A percentile compares a stretch with the other conserved stretches of the same genome.
Evolutionary conservation across 2,329 filamentous ascomycete species (phyloP).

Genomic region (Colletotrichum sp.): DNA sequence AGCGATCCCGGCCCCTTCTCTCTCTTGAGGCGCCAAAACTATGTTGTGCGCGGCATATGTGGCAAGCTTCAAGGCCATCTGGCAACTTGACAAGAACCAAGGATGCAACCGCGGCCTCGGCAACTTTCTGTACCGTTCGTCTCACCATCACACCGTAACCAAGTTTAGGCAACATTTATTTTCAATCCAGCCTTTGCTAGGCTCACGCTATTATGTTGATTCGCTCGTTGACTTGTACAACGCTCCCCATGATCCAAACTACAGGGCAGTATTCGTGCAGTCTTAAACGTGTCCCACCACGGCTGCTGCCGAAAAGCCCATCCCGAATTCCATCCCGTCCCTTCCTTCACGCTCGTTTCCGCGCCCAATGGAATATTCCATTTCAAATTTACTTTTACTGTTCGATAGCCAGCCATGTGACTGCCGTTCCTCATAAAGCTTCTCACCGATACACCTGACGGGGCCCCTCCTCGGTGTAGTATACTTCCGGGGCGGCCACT

Average conservation of each 20-base stretch:
- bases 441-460: slow-evolving; percentile 40
- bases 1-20: neutral
- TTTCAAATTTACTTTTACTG: neutral
- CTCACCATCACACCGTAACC: neutral
- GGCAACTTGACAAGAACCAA: neutral
- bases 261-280: neutral
- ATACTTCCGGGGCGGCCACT: slow-evolving; percentile 45
- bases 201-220: neutral
- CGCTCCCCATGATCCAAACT: neutral
- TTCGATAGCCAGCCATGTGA: neutral
- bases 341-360: neutral
- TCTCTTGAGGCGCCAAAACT: neutral
- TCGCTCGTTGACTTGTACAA: neutral
- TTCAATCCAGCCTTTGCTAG: neutral
- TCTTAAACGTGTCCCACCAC: neutral
- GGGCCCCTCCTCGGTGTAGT: slow-evolving; percentile 48
- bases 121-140: neutral
- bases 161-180: neutral
- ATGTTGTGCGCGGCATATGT: neutral
- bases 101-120: neutral
- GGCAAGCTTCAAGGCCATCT: neutral
- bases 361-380: neutral
- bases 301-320: neutral
- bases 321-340: neutral
- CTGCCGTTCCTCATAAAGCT: neutral